Evolutionary conservation across 140 eudicot species (phyloP), one percentile per base, ranked within the genome.

Genomic region (Erigeron philadelphicus): DNA sequence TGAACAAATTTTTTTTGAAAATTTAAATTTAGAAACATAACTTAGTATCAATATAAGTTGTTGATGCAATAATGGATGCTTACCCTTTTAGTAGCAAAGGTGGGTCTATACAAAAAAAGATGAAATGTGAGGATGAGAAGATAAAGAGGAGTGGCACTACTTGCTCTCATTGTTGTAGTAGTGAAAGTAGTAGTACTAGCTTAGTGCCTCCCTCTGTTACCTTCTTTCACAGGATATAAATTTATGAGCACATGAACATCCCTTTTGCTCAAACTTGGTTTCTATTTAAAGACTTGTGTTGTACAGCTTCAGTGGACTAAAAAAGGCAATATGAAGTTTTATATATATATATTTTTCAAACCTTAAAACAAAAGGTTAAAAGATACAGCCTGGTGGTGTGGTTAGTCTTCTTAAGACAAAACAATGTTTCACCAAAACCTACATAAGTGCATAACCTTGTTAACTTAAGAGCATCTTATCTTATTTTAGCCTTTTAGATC

Each of bases 71-170:
- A 45, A 77, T 21, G 70, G 72, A 61, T 84, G 87, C 84, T 82
- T 79, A 87, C 95, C 84, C 79, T 90, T 87, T 81, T 66, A 66
- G 77, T 31, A 77, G 97, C 92, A 79, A 74, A 72, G 53, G 84
- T 84, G 83, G 90, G 93, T 67, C 78, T 80, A 78, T 77, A 69
- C 75, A 85, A 76, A 47, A 77, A 74, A 72, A 79, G 77, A 72
- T 82, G 71, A 81, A 81, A 63, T 7, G 79, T 68, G 35, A 86
- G 68, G 67, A 21, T 21, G 25, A 82, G 62, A 76, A 64, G 72
- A 76, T 54, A 77, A 78, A 84, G 73, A 73, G 81, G 38, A 68
- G 84, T 66, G 81, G 73, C 79, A 78, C 64, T 71, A 76, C 45
- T 71, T 55, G 78, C 78, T 83, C 76, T 75, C 94, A 83, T 88